phyloP scores from a whole-genome alignment of 2,329 filamentous ascomycete species.

The Graphilbum sp. region DNA sequence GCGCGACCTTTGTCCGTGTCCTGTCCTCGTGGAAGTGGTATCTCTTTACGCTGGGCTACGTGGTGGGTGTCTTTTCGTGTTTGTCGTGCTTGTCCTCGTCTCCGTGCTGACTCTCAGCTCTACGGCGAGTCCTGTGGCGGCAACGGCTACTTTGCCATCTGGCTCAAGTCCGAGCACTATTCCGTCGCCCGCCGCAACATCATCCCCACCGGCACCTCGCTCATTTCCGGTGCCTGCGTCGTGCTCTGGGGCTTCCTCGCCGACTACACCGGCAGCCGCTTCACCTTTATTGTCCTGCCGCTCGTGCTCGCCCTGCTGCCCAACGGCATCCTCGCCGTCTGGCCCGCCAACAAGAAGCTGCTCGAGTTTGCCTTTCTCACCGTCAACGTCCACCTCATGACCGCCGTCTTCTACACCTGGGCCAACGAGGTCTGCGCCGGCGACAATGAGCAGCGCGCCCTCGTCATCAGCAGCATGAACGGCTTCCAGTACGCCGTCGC shows the following conservation, averaged over 20 bases:
- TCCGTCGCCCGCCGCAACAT: constrained; percentile 12
- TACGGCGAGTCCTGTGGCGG: neutral
- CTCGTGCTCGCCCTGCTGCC: constrained; percentile 14
- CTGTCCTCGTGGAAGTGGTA: constrained; percentile 15
- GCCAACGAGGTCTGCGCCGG: constrained; percentile 10
- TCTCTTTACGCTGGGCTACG: constrained; percentile 14
- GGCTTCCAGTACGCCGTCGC: constrained; percentile 11
- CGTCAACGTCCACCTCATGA: constrained; percentile 16
- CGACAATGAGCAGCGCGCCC: constrained; percentile 12
- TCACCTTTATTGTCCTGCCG: constrained; percentile 10
- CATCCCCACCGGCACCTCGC: constrained; percentile 11
- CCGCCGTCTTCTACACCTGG: constrained; percentile 15
- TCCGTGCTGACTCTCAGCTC: neutral
- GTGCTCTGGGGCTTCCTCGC: constrained; percentile 11
- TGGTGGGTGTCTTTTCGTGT: constrained; percentile 9
- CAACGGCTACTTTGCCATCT: constrained; percentile 2
- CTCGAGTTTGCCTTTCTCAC: constrained; percentile 17
- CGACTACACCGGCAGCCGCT: constrained; percentile 11
- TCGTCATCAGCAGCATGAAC: constrained; percentile 11
- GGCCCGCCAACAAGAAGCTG: constrained; percentile 11
- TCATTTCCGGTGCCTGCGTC: constrained; percentile 9
- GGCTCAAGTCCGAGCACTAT: constrained; percentile 10
- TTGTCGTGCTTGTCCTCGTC: too few relatives aligned
- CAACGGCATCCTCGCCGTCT: constrained; percentile 16
- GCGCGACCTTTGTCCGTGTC: constrained; percentile 11